Percentiles rank a stretch among this genome's conserved stretches.
These are phyloP conservation scores for Hypomyces rosellus DNA, from an alignment of 2,329 filamentous ascomycete species.

Conservation along the genomic window DNA sequence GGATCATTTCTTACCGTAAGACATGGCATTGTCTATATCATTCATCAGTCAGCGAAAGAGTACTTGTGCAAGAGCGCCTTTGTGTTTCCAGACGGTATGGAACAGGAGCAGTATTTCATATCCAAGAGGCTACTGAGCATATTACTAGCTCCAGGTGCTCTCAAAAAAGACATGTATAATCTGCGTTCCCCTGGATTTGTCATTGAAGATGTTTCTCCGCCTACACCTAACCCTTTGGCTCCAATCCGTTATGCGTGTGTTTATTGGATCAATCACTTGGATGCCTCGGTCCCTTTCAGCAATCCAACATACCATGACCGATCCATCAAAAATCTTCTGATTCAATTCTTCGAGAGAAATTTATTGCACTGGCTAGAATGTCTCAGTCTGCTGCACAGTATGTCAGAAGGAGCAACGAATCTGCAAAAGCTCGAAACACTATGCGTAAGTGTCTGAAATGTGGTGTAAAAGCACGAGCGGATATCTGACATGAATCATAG, in stretches of 20 bases:
- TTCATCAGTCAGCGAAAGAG: constrained; percentile 39
- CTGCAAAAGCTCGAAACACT: constrained; percentile 9
- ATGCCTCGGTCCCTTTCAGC: constrained; percentile 11
- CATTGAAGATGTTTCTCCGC: constrained; percentile 3
- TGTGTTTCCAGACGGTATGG: constrained; percentile 24
- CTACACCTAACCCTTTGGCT: constrained; percentile 9
- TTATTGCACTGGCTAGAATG: constrained; percentile 38
- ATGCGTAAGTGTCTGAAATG: background rate
- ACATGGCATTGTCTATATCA: constrained; percentile 25
- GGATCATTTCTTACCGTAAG: constrained; percentile 34
- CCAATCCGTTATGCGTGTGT: constrained; percentile 14
- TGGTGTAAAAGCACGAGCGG: too few relatives aligned
- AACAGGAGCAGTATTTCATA: background rate
- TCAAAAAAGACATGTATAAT: constrained; percentile 19
- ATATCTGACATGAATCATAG: too few relatives aligned
- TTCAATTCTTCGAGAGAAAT: constrained; percentile 28
- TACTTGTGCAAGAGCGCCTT: constrained; percentile 26
- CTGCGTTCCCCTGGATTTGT: constrained; percentile 14
- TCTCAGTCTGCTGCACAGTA: constrained; percentile 26
- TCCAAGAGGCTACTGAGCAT: constrained; percentile 9
- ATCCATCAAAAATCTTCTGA: constrained; percentile 3
- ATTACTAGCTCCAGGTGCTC: background rate
- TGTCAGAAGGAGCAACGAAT: constrained; percentile 14
- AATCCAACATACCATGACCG: constrained; percentile 7
- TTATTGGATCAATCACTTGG: constrained; percentile 18